Evolutionary conservation across 2,329 filamentous ascomycete genomes (phyloP).

Genomic region (Nemania diffusa): DNA sequence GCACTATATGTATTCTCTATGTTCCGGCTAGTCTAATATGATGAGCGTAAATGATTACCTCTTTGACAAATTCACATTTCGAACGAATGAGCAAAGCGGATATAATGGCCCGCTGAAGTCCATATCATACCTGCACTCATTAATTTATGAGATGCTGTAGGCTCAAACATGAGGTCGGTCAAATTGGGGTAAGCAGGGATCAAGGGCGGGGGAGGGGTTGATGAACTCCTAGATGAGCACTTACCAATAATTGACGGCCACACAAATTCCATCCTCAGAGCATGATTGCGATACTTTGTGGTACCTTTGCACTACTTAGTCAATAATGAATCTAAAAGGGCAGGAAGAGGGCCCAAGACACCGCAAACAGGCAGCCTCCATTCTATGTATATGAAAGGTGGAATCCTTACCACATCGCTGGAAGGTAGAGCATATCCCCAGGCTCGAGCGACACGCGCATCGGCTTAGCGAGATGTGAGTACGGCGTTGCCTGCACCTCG

Average conservation of each 20-base stretch:
- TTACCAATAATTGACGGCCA: conserved; percentile 85
- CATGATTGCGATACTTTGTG: conserved; percentile 83
- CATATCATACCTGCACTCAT: conserved; percentile 75
- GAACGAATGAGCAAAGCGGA: conserved; percentile 59
- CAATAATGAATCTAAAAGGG: not conserved
- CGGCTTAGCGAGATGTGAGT: conserved; percentile 69
- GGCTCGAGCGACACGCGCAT: conserved; percentile 74
- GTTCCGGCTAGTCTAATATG: not conserved
- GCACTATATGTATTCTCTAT: too few relatives aligned
- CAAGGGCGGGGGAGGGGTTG: not conserved
- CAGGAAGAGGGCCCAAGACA: not conserved
- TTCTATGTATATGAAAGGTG: not conserved
- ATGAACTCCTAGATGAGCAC: conserved; percentile 34
- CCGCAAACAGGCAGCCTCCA: not conserved
- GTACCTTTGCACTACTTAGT: conserved; percentile 60
- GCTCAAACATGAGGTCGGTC: not conserved
- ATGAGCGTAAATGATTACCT: conserved; percentile 4
- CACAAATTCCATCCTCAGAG: conserved; percentile 74
- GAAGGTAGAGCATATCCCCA: conserved; percentile 85
- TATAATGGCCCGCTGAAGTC: conserved; percentile 78
- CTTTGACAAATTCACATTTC: conserved; percentile 32
- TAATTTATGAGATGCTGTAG: conserved; percentile 8
- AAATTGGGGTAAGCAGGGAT: conserved; percentile 3
- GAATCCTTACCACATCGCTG: conserved; percentile 76
- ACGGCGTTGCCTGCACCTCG: conserved; percentile 60